A percentile compares a stretch with the other conserved stretches of the same genome.
Conservation (phyloP, 345 rosid species). For the Cardamine occulta region DNA sequence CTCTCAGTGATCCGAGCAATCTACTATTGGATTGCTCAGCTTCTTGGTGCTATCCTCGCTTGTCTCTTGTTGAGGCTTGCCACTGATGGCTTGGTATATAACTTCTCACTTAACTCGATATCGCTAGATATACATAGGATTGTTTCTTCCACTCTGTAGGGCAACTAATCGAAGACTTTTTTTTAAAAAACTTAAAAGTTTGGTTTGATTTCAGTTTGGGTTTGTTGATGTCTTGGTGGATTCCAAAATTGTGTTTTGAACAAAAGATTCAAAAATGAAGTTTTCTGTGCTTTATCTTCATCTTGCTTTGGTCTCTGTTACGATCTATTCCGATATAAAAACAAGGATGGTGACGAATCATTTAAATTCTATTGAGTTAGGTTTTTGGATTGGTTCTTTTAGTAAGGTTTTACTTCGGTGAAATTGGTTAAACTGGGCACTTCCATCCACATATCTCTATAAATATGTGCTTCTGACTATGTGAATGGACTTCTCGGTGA, state of each 20-base stretch:
- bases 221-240: neutral
- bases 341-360: neutral
- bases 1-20: constrained; percentile 60
- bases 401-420: neutral
- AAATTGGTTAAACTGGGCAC: neutral
- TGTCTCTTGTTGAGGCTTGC: constrained; percentile 63
- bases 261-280: neutral
- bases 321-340: too few relatives aligned
- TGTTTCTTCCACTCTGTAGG: neutral
- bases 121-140: neutral
- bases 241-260: neutral
- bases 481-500: constrained; percentile 9
- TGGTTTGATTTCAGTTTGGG: neutral
- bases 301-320: neutral
- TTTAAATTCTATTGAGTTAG: neutral
- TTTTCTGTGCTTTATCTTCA: neutral
- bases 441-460: neutral
- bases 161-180: neutral
- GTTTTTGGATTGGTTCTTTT: neutral
- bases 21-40: constrained; percentile 80
- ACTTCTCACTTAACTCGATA: neutral
- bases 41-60: constrained; percentile 66
- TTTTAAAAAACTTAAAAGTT: neutral
- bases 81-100: constrained; percentile 66
- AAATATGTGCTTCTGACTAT: neutral